Evolutionary conservation across 1,284 basidiomycete species (phyloP).

Genomic region (Ustilago curta): DNA sequence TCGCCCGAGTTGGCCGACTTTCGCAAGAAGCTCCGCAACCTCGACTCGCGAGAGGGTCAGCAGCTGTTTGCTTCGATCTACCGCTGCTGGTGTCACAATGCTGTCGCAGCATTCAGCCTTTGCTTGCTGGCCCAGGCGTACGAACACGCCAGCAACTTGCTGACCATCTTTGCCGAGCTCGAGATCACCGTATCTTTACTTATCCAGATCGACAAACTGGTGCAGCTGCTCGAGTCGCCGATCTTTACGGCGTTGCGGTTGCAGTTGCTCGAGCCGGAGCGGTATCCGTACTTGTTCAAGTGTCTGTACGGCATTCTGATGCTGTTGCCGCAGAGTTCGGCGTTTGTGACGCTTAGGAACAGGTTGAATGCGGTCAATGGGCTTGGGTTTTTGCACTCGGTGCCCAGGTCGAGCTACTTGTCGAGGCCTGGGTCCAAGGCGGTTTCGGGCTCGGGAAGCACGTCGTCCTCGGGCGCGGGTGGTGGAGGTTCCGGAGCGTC

Average conservation of each 20-base stretch:
- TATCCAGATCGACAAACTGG: slow-evolving; percentile 97
- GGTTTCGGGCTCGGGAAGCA: not conserved
- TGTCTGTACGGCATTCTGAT: slow-evolving; percentile 97
- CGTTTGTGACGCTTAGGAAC: slow-evolving; percentile 94
- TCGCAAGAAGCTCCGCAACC: slow-evolving; percentile 87
- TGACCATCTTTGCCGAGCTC: slow-evolving; percentile 93
- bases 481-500: slow-evolving; percentile 9
- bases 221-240: slow-evolving; percentile 96
- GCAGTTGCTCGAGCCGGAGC: slow-evolving; percentile 95
- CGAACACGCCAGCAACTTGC: slow-evolving; percentile 95
- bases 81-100: slow-evolving; percentile 98
- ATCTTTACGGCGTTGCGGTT: slow-evolving; percentile 98
- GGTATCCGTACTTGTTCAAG: slow-evolving; percentile 96
- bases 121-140: slow-evolving; percentile 97
- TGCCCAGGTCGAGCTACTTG: slow-evolving; percentile 73
- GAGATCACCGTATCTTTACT: slow-evolving; percentile 94
- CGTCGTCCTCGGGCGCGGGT: slow-evolving; percentile 9
- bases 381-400: slow-evolving; percentile 88
- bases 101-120: slow-evolving; percentile 93
- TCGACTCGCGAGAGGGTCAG: slow-evolving; percentile 90
- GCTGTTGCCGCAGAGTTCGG: slow-evolving; percentile 95
- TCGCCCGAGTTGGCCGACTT: slow-evolving; percentile 95
- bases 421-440: slow-evolving; percentile 10
- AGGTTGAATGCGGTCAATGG: slow-evolving; percentile 94
- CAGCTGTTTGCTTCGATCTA: slow-evolving; percentile 91